A percentile compares a stretch with the other conserved stretches of the same genome.
These are phyloP conservation scores for Saccharomyces uvarum DNA, from an alignment of 1,139 yeast genomes.

Conservation along the genomic window DNA sequence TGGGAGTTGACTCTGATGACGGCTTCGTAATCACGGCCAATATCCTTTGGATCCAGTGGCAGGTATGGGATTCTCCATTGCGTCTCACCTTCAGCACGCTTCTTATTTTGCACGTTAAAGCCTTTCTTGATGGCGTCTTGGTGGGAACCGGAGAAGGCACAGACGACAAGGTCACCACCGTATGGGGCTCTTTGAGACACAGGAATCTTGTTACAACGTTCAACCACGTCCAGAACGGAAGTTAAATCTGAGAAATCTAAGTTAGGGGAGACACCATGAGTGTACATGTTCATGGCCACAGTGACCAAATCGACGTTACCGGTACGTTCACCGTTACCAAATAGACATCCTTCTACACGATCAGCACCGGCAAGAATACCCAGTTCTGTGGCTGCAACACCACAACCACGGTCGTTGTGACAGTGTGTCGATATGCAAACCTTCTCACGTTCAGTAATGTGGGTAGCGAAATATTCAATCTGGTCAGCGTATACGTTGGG, in stretches of 20 bases:
- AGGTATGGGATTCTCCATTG: slow-evolving; percentile 86
- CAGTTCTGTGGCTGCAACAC: slow-evolving; percentile 94
- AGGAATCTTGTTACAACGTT: slow-evolving; percentile 90
- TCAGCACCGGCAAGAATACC: slow-evolving; percentile 95
- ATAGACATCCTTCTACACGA: slow-evolving; percentile 94
- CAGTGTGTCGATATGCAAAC: slow-evolving; percentile 87
- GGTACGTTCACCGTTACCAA: slow-evolving; percentile 97
- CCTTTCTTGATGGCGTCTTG: slow-evolving; percentile 99
- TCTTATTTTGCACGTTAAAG: slow-evolving; percentile 52
- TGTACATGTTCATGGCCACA: slow-evolving; percentile 83
- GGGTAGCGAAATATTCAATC: slow-evolving; percentile 77
- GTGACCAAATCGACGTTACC: slow-evolving; percentile 96
- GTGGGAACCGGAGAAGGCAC: slow-evolving; percentile 94
- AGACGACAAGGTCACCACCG: slow-evolving; percentile 92
- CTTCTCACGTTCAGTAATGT: slow-evolving; percentile 75
- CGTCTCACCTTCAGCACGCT: slow-evolving; percentile 39
- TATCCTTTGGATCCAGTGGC: slow-evolving; percentile 93
- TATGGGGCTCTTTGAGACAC: slow-evolving; percentile 92
- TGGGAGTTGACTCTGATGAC: slow-evolving; percentile 96
- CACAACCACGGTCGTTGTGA: slow-evolving; percentile 96
- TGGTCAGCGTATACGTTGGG: slow-evolving; percentile 97
- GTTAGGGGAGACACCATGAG: slow-evolving; percentile 84
- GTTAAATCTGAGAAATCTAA: slow-evolving; percentile 81
- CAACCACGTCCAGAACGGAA: slow-evolving; percentile 77
- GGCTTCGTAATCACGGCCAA: slow-evolving; percentile 95